Percentiles rank a stretch among this genome's conserved stretches.
phyloP scores from a whole-genome alignment of 768 basidiomycete genomes.

The Auriculariales sp. region DNA sequence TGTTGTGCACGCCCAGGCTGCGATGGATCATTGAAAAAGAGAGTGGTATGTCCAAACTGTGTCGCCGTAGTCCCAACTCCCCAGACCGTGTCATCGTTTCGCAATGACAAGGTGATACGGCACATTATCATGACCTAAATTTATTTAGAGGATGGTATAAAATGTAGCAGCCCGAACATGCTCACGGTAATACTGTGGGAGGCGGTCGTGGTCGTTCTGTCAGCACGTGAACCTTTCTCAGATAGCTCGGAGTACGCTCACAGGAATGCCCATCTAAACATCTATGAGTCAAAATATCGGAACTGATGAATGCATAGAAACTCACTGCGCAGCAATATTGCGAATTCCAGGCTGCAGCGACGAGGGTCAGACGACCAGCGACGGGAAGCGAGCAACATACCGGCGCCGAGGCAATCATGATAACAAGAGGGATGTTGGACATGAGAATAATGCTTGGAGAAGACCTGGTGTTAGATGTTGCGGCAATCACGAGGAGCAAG shows the following conservation, averaged over 20 bases:
- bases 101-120: constrained; percentile 35
- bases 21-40: too few species aligned
- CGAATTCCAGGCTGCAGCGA: constrained; percentile 12
- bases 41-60: too few species aligned
- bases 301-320: constrained; percentile 1
- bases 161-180: not conserved
- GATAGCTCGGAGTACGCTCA: constrained; percentile 13
- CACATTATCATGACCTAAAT: constrained; percentile 50
- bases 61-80: not conserved
- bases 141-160: not conserved
- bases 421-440: constrained; percentile 21
- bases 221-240: not conserved
- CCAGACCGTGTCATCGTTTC: not conserved
- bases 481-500: not conserved
- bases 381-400: not conserved
- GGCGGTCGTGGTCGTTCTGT: not conserved
- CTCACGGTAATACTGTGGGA: not conserved
- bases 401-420: constrained; percentile 22
- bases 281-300: not conserved
- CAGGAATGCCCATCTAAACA: constrained; percentile 22
- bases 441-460: constrained; percentile 23
- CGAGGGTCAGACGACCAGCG: not conserved
- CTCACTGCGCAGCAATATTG: constrained; percentile 24
- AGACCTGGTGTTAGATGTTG: constrained; percentile 1
- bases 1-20: not conserved